Conservation (phyloP, 495 filamentous ascomycete genomes). For the Antarctomyces pellizariae region DNA sequence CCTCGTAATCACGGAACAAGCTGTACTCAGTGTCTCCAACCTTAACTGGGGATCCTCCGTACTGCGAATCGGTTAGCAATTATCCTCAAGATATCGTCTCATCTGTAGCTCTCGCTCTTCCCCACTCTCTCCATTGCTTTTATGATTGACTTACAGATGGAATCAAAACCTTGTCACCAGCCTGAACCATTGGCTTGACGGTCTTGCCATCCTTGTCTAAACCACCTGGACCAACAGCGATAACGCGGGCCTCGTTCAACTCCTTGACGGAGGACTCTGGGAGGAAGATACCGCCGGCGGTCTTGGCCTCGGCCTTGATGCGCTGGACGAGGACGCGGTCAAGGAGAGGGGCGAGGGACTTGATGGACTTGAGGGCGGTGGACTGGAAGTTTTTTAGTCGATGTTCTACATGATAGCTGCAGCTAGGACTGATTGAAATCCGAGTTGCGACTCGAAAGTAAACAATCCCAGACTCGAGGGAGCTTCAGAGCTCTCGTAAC, state of each 20-base stretch:
- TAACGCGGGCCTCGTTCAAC: conserved; percentile 85
- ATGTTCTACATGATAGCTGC: too few relatives aligned
- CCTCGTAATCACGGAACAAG: conserved; percentile 95
- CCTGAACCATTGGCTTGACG: conserved; percentile 50
- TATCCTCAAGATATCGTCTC: neutral
- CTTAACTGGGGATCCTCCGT: conserved; percentile 86
- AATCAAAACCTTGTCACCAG: conserved; percentile 87
- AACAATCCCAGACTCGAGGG: too few relatives aligned
- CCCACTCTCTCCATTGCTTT: conserved; percentile 1
- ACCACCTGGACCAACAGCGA: conserved; percentile 80
- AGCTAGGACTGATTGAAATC: too few relatives aligned
- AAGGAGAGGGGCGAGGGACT: conserved; percentile 82
- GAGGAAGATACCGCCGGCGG: conserved; percentile 86
- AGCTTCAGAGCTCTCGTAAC: too few relatives aligned
- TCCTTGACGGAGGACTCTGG: conserved; percentile 95
- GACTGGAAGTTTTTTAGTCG: too few relatives aligned
- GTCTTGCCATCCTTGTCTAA: conserved; percentile 74
- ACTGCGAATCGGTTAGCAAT: conserved; percentile 31
- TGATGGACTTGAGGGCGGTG: conserved; percentile 79
- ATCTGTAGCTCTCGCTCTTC: conserved; percentile 1
- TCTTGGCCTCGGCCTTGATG: conserved; percentile 91
- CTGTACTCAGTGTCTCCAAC: conserved; percentile 91
- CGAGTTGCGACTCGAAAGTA: too few relatives aligned
- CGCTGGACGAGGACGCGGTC: conserved; percentile 98
- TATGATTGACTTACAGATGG: conserved; percentile 44